Evolutionary conservation across 192 early-diverging fungal species (phyloP), one percentile per base, ranked within the genome.

Genomic region (Linderina pennispora): DNA sequence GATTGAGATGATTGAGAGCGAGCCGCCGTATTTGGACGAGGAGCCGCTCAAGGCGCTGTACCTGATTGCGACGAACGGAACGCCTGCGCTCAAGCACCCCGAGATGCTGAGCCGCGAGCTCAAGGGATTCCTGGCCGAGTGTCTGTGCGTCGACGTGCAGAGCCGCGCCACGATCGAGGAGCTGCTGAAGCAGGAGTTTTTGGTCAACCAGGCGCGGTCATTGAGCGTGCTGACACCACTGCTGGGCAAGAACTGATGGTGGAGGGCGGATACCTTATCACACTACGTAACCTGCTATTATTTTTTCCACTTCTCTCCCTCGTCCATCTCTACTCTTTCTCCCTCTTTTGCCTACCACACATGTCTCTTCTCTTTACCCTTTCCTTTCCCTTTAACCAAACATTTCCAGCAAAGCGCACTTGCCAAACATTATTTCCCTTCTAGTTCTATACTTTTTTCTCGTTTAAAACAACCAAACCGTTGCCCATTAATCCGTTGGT

Each of bases 1-100:
- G 1, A 92, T 94, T 43, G 92, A 97, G 64, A 94, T 97, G 94
- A 83, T 97, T 47, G 94, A 97, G 65, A 87, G 87, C 44, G 94
- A 97, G 53, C 94, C 92, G 8, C 94, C 94, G 43, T 97, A 97
- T 50, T 62, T 97, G 51, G 86, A 94, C 48, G 94, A 97, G 69
- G 89, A 93, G 57, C 89, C 94, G 23, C 76, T 97, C 53, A 87
- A 89, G 68, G 94, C 94, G n/a, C 69, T 94, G 42, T 97, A 93
- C 40, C 68, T 97, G 48, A 94, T 97, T 71, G 94, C 92, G 6
- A 97, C 92, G 36, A 94, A 93, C 53, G 94, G 94, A 44, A 97
- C 92, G 5, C 94, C 94, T 5, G 86, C 86, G 38, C 72, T 94
- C 16, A 90, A 92, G 70, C 74, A 87, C 42, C 92, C 94, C 11